Evolutionary conservation across 2,329 filamentous ascomycete species (phyloP), one percentile per base, ranked within the genome.

Genomic region (Bertia moriformis): DNA sequence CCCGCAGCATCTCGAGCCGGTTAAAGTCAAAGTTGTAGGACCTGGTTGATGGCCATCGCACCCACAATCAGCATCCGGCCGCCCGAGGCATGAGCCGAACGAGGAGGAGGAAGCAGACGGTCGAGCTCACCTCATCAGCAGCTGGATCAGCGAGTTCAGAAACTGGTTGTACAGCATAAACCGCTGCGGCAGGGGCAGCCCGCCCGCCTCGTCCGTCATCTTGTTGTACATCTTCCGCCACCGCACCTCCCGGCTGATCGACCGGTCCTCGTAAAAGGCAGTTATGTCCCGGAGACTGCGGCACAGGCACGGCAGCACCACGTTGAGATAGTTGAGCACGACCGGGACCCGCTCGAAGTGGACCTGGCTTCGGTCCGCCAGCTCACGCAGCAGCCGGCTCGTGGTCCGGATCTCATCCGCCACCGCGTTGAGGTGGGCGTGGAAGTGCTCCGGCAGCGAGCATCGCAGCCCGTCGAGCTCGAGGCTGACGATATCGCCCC

Each of bases 141-240:
- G 56, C 41, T 66, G 62, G 43, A 62, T 58, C 19, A 76, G 51
- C 19, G 67, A 53, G 2, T 55, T 52, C 37, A 78, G 50, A 44
- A 70, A 74, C 39, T 67, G 60, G 44, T 73, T 72, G 49, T 73
- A 76, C 40, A 73, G 59, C 19, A 62, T 51, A 43, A 78, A 76
- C 4, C 71, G 60, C 14, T 66, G 63, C 1, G 65, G 64, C 2
- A 78, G 54, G 4, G 59, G 57, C 20, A 71, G 60, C 0, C 66
- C 68, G 2, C 59, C 63, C 3, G 63, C 64, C 48, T 77, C 69
- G 18, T 66, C 60, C 4, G 61, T 63, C 62, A 78, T 63, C 4
- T 58, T 54, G 50, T 74, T 62, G 48, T 68, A 73, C 70, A 78
- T 76, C 45, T 62, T 63, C 32, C 65, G 62, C 73, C 74, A 78